Conservation (phyloP, 257 asterid genomes). For the Solanum lignicaule region DNA sequence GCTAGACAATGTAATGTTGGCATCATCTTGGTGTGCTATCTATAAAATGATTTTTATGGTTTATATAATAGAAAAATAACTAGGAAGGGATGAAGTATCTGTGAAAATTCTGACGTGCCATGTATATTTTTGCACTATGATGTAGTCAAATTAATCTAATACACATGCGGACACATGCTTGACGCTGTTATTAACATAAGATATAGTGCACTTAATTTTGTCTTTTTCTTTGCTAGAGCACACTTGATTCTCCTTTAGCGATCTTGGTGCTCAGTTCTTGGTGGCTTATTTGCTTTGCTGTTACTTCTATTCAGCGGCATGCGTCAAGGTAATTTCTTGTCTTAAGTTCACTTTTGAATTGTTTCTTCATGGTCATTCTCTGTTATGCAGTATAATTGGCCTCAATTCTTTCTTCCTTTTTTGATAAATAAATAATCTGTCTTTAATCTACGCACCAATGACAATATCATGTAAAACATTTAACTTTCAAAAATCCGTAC, state of each 20-base stretch:
- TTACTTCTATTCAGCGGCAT: conserved; percentile 25
- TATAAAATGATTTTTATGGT: too few species aligned
- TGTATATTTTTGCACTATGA: neutral
- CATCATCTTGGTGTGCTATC: too few species aligned
- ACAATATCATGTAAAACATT: neutral
- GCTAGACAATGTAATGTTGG: too few species aligned
- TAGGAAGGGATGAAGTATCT: neutral
- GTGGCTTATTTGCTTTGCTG: conserved; percentile 20
- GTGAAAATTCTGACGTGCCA: neutral
- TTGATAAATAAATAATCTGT: neutral
- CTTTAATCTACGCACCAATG: neutral
- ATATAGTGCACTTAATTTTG: conserved; percentile 1
- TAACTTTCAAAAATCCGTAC: neutral
- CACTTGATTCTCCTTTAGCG: conserved; percentile 61
- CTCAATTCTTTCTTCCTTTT: neutral
- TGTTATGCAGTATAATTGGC: neutral
- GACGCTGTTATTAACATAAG: neutral
- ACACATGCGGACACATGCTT: neutral
- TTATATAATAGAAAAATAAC: too few species aligned
- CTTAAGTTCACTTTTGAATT: neutral
- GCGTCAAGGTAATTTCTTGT: conserved; percentile 18
- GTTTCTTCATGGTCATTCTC: neutral
- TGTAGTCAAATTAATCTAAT: neutral
- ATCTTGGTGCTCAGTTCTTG: conserved; percentile 38
- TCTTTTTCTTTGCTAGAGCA: conserved; percentile 47